phyloP scores from a whole-genome alignment of 345 rosid species.

The Nephelium lappaceum region DNA sequence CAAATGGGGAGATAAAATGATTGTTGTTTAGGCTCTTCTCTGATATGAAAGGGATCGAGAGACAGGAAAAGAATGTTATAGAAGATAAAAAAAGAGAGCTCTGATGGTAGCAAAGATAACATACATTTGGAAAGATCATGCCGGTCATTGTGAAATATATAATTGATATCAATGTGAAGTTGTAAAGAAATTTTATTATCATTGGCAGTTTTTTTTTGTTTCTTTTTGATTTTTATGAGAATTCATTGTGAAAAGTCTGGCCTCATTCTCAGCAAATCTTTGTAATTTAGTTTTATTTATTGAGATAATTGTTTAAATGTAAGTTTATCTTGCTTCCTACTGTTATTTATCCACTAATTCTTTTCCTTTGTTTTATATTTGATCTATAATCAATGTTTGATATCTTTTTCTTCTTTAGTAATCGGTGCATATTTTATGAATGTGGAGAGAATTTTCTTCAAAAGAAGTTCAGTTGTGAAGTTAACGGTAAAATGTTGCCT shows the following conservation, averaged over 20 bases:
- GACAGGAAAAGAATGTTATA: not conserved
- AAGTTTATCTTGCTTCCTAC: not conserved
- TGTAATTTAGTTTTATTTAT: not conserved
- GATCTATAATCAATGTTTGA: not conserved
- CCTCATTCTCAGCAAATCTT: too few relatives aligned
- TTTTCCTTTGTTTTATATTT: not conserved
- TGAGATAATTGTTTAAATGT: not conserved
- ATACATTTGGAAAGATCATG: conserved; percentile 9
- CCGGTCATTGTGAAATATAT: conserved; percentile 3
- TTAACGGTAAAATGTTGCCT: not conserved
- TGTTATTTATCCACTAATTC: not conserved
- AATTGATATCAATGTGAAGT: conserved; percentile 7
- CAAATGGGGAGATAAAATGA: conserved; percentile 7
- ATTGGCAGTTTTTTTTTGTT: not conserved
- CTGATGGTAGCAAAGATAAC: conserved; percentile 3
- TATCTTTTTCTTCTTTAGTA: not conserved
- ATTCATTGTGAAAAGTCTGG: not conserved
- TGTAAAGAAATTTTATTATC: not conserved
- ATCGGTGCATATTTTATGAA: too few relatives aligned
- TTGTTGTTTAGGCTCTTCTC: conserved; percentile 1
- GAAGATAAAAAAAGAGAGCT: conserved; percentile 13
- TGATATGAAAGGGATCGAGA: not conserved
- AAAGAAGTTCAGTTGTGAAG: not conserved
- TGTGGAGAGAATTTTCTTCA: not conserved
- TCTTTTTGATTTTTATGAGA: not conserved